phyloP scores from a whole-genome alignment of 495 filamentous ascomycete species.

The Tetracladium marchalianum region DNA sequence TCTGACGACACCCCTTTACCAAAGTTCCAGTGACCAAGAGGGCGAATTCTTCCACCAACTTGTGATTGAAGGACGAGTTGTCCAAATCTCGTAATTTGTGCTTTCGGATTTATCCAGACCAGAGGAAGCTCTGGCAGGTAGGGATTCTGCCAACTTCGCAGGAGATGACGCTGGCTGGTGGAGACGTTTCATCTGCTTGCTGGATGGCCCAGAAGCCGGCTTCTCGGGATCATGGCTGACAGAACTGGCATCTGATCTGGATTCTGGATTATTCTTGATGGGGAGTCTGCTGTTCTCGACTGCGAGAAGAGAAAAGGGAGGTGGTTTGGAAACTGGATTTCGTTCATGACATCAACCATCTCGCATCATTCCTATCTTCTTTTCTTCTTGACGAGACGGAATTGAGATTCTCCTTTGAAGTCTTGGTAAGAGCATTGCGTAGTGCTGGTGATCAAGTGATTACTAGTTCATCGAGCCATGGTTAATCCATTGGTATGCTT shows the following conservation, averaged over 20 bases:
- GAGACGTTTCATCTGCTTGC: constrained; percentile 8
- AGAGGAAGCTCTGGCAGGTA: not conserved
- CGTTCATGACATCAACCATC: too few species aligned
- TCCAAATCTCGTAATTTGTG: not conserved
- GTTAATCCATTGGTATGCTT: too few species aligned
- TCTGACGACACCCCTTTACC: not conserved
- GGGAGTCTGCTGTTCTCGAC: not conserved
- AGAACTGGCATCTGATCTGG: constrained; percentile 6
- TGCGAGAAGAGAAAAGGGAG: too few species aligned
- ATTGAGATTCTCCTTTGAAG: too few species aligned
- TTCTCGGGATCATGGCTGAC: too few species aligned
- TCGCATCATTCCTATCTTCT: too few species aligned
- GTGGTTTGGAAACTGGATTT: too few species aligned
- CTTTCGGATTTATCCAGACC: not conserved
- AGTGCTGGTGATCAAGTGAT: too few species aligned
- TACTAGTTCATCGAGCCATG: not conserved
- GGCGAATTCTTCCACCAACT: not conserved
- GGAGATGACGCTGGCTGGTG: constrained; percentile 13
- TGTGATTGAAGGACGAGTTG: not conserved
- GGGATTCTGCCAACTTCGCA: constrained; percentile 12
- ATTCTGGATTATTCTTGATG: constrained; percentile 1
- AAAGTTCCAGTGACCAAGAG: not conserved
- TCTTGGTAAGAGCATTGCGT: too few species aligned
- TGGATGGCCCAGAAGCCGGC: too few species aligned
- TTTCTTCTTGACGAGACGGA: too few species aligned